Conservation (phyloP, 106 monocot species). For the Dendrobium officinale region DNA sequence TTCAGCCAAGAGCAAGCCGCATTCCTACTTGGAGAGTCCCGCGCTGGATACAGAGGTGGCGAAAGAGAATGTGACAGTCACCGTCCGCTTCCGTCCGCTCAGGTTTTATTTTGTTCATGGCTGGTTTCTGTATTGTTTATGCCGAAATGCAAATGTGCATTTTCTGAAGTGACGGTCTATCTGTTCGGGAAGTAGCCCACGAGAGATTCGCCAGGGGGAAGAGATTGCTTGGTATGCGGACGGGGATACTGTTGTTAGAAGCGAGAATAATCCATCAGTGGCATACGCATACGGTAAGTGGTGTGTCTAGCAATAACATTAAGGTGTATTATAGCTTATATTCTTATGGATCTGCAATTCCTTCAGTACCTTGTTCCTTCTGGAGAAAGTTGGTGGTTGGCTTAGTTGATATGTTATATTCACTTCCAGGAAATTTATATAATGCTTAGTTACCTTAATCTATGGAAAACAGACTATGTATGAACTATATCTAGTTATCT, state of each 20-base stretch:
- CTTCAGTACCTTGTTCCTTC: not conserved
- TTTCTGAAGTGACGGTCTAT: not conserved
- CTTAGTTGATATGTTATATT: not conserved
- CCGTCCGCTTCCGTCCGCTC: constrained; percentile 92
- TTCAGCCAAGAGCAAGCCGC: constrained; percentile 31
- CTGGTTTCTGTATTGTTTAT: constrained; percentile 4
- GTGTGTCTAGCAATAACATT: constrained; percentile 4
- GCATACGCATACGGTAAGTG: constrained; percentile 87
- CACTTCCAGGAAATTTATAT: not conserved
- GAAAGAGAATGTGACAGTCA: constrained; percentile 90
- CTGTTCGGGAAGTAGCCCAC: constrained; percentile 37
- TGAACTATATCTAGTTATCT: too few species aligned
- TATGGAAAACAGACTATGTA: not conserved
- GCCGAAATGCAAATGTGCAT: constrained; percentile 1
- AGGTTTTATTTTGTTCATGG: constrained; percentile 36
- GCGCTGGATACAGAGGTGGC: constrained; percentile 32
- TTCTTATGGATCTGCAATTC: not conserved
- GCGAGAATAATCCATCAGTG: constrained; percentile 63
- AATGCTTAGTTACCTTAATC: not conserved
- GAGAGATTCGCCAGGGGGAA: constrained; percentile 90
- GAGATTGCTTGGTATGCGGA: constrained; percentile 99
- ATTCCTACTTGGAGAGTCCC: constrained; percentile 16
- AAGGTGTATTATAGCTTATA: not conserved
- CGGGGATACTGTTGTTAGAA: constrained; percentile 75
- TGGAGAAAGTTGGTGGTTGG: not conserved